phyloP scores from a whole-genome alignment of 192 early-diverging fungal genomes.

The Rhizophagus prolifer region DNA sequence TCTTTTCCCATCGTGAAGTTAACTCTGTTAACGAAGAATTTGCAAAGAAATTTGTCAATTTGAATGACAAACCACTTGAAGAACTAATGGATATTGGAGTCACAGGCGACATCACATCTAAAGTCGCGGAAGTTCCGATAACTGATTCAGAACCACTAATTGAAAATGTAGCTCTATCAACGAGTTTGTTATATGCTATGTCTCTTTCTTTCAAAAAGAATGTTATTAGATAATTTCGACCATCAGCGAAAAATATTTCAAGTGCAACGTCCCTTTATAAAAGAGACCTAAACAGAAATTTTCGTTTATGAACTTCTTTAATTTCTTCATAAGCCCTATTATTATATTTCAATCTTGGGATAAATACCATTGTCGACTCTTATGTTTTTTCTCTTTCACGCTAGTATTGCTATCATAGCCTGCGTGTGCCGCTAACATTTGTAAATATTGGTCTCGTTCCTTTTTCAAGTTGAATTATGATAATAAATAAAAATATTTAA shows the following conservation, averaged over 20 bases:
- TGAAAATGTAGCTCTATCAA: constrained; percentile 50
- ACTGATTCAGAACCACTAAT: constrained; percentile 48
- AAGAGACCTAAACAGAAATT: constrained; percentile 59
- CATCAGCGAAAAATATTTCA: constrained; percentile 80
- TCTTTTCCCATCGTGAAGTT: constrained; percentile 78
- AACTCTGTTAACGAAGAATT: constrained; percentile 63
- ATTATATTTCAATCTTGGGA: neutral
- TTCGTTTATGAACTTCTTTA: constrained; percentile 62
- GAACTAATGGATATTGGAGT: constrained; percentile 24
- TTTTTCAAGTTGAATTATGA: constrained; percentile 9
- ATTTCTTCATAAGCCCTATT: constrained; percentile 58
- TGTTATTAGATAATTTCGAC: constrained; percentile 73
- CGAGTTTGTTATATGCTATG: constrained; percentile 60
- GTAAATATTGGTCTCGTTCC: constrained; percentile 59
- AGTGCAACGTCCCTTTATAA: constrained; percentile 65
- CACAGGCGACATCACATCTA: constrained; percentile 43
- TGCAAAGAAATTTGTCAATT: constrained; percentile 63
- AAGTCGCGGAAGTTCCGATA: constrained; percentile 38
- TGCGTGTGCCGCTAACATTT: constrained; percentile 52
- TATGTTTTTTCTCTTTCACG: constrained; percentile 21
- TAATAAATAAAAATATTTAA: neutral
- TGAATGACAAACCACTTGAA: constrained; percentile 36
- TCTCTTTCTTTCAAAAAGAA: constrained; percentile 65
- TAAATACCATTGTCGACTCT: constrained; percentile 27
- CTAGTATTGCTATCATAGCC: constrained; percentile 35